Conservation (phyloP, 2,329 filamentous ascomycete genomes). For the Cytospora chrysosperma region DNA sequence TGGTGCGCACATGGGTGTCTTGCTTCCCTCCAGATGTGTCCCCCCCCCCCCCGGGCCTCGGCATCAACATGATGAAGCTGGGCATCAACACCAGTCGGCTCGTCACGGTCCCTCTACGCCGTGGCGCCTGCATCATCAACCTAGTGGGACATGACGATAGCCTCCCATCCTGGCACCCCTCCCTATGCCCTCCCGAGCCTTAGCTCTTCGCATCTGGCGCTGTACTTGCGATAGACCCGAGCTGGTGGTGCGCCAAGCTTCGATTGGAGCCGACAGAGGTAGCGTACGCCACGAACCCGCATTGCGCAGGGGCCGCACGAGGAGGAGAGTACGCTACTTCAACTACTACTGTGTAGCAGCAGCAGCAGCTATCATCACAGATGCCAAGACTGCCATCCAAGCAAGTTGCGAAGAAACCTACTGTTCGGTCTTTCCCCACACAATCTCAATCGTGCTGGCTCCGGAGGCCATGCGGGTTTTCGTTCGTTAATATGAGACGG, state of each 20-base stretch:
- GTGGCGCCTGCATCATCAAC: background rate
- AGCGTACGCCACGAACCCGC: background rate
- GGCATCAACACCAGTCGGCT: background rate
- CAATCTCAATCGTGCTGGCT: background rate
- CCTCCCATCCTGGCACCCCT: background rate
- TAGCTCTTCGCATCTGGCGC: background rate
- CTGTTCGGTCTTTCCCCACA: background rate
- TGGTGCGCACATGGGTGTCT: background rate
- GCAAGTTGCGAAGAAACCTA: background rate
- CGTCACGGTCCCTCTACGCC: background rate
- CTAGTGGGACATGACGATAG: background rate
- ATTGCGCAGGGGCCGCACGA: constrained; percentile 9
- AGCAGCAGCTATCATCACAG: too few relatives aligned
- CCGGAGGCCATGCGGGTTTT: background rate
- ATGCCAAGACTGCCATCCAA: too few relatives aligned
- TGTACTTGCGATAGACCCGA: background rate
- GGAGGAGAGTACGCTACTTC: background rate
- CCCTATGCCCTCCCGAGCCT: background rate
- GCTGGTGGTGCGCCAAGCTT: background rate
- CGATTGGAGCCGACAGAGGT: background rate
- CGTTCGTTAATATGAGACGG: background rate
- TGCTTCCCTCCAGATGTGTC: background rate
- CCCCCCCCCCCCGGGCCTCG: background rate
- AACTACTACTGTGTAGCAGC: too few relatives aligned
- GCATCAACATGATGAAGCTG: background rate